Percentiles rank a stretch among this genome's conserved stretches.
Conservation (phyloP, 1,284 basidiomycete genomes). For the Cutaneotrichosporon cutaneum region DNA sequence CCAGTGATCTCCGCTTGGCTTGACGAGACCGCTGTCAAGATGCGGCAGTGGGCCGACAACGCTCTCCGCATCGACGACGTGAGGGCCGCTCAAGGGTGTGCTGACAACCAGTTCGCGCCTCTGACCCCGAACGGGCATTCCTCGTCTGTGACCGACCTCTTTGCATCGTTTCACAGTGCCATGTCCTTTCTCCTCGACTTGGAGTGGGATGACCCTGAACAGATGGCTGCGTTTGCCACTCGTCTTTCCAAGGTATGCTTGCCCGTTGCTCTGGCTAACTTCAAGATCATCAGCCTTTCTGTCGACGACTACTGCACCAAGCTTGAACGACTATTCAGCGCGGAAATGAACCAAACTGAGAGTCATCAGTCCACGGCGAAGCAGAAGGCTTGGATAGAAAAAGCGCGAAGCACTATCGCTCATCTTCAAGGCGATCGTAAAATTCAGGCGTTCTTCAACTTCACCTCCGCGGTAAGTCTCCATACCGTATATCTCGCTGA, state of each 20-base stretch:
- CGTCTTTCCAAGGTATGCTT: conserved; percentile 72
- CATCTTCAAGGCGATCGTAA: conserved; percentile 78
- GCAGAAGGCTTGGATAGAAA: conserved; percentile 87
- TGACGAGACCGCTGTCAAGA: conserved; percentile 83
- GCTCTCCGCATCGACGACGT: conserved; percentile 86
- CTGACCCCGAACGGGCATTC: conserved; percentile 82
- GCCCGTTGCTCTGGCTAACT: background rate
- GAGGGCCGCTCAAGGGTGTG: conserved; percentile 10
- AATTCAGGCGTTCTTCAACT: conserved; percentile 67
- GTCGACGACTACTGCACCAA: conserved; percentile 87
- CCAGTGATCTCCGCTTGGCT: conserved; percentile 89
- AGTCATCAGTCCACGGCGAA: conserved; percentile 57
- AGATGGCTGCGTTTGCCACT: conserved; percentile 87
- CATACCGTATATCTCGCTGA: no score
- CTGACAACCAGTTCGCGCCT: conserved; percentile 66
- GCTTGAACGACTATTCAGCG: conserved; percentile 84
- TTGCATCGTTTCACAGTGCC: conserved; percentile 88
- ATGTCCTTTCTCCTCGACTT: conserved; percentile 84
- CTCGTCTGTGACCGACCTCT: conserved; percentile 93
- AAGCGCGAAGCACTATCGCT: conserved; percentile 73
- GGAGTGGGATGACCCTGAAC: conserved; percentile 86
- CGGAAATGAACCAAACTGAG: conserved; percentile 66
- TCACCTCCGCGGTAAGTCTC: conserved; percentile 65
- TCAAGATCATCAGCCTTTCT: conserved; percentile 84
- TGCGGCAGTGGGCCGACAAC: conserved; percentile 88